A percentile compares a stretch with the other conserved stretches of the same genome.
phyloP scores from a whole-genome alignment of 176 grass and related monocot species.

The Melocanna baccifera region DNA sequence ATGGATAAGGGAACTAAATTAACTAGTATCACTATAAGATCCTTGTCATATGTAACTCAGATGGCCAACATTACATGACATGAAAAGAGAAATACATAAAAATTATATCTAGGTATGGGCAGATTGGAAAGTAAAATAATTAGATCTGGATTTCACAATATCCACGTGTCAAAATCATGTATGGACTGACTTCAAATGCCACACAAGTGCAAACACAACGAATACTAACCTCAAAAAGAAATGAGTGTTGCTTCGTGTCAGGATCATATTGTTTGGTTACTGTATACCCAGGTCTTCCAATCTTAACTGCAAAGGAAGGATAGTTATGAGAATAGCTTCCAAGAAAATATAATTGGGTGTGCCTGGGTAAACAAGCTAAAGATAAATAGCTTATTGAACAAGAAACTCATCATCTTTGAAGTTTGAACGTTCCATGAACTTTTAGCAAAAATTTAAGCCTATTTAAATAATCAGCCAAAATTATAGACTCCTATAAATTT shows the following conservation, averaged over 20 bases:
- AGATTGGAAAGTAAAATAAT: not conserved
- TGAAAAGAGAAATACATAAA: not conserved
- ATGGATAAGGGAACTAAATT: conserved; percentile 10
- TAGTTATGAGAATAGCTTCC: conserved; percentile 16
- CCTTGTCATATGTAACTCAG: conserved; percentile 7
- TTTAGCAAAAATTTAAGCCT: not conserved
- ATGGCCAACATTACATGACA: not conserved
- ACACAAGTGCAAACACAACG: not conserved
- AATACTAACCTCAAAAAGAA: conserved; percentile 83
- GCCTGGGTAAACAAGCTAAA: not conserved
- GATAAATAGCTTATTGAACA: not conserved
- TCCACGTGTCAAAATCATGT: not conserved
- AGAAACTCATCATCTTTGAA: not conserved
- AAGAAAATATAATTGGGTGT: not conserved
- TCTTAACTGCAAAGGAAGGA: conserved; percentile 76
- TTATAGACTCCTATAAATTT: not conserved
- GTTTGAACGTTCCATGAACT: not conserved
- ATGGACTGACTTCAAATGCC: not conserved
- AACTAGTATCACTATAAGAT: conserved; percentile 21
- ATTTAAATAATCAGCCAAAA: not conserved
- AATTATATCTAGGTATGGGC: not conserved
- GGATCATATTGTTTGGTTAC: conserved; percentile 96
- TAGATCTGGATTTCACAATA: not conserved
- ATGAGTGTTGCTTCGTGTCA: conserved; percentile 76
- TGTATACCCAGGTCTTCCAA: conserved; percentile 84